Evolutionary conservation across 2,329 filamentous ascomycete species (phyloP).

Genomic region (Aaosphaeria pasadenensis): DNA sequence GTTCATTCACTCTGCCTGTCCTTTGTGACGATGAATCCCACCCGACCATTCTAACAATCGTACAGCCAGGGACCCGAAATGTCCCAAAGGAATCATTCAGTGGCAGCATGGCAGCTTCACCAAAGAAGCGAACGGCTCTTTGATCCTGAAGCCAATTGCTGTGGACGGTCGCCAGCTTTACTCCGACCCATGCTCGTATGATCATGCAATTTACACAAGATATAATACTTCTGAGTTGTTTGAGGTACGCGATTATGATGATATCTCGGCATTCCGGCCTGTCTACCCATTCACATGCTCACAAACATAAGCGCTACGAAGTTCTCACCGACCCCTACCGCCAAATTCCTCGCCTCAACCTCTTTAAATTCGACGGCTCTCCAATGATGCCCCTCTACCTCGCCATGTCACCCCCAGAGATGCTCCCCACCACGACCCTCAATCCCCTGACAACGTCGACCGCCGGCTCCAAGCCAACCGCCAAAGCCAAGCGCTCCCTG

Average conservation of each 20-base stretch:
- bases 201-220: constrained; percentile 58
- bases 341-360: constrained; percentile 60
- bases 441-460: constrained; percentile 50
- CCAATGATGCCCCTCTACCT: constrained; percentile 68
- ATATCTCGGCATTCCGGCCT: not conserved
- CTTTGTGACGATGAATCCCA: not conserved
- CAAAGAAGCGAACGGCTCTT: constrained; percentile 55
- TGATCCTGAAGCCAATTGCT: constrained; percentile 59
- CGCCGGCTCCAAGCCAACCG: constrained; percentile 30
- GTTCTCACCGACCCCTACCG: constrained; percentile 58
- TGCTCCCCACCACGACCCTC: constrained; percentile 67
- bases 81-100: constrained; percentile 65
- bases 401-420: constrained; percentile 60
- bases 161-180: constrained; percentile 66
- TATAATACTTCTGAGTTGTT: constrained; percentile 66
- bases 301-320: constrained; percentile 39
- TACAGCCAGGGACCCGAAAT: constrained; percentile 57
- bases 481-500: constrained; percentile 35
- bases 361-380: constrained; percentile 62
- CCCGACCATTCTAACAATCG: not conserved
- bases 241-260: constrained; percentile 44
- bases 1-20: constrained; percentile 25
- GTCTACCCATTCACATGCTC: not conserved
- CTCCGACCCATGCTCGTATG: constrained; percentile 61
- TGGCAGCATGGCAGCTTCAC: constrained; percentile 69